Evolutionary conservation across 345 rosid genomes (phyloP).

Genomic region (Mercurialis annua): DNA sequence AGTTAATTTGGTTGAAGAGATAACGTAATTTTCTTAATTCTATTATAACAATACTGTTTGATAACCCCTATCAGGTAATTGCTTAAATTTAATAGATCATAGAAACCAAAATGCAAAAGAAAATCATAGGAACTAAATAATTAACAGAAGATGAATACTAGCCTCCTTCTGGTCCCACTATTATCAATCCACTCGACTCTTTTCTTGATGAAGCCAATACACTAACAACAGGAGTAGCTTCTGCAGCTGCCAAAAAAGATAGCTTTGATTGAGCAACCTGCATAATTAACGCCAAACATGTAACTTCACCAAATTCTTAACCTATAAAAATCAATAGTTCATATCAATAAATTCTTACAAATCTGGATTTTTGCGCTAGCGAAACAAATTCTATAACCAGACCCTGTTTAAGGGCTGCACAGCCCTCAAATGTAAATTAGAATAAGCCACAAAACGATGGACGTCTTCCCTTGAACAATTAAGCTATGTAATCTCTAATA

Average conservation of each 20-base stretch:
- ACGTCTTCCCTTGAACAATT: background rate
- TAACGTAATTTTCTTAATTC: no score
- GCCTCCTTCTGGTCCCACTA: slow-evolving; percentile 95
- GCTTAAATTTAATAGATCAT: background rate
- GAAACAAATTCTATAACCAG: background rate
- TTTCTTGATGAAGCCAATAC: slow-evolving; percentile 41
- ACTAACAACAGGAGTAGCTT: slow-evolving; percentile 67
- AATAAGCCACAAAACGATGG: background rate
- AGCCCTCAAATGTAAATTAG: background rate
- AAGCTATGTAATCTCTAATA: background rate
- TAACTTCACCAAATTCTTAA: background rate
- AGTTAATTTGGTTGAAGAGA: no score
- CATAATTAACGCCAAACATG: slow-evolving; percentile 13
- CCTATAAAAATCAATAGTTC: background rate
- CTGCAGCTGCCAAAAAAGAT: slow-evolving; percentile 73
- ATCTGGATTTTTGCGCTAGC: background rate
- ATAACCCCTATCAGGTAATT: no score
- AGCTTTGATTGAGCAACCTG: slow-evolving; percentile 63
- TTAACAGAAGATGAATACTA: slow-evolving; percentile 14
- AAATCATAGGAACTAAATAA: background rate
- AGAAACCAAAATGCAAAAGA: background rate
- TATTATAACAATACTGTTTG: no score
- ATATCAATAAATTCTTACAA: background rate
- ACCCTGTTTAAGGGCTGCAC: background rate
- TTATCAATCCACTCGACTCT: slow-evolving; percentile 57